Conservation (phyloP, 2,329 filamentous ascomycete genomes). For the Pseudogymnoascus sp. region DNA sequence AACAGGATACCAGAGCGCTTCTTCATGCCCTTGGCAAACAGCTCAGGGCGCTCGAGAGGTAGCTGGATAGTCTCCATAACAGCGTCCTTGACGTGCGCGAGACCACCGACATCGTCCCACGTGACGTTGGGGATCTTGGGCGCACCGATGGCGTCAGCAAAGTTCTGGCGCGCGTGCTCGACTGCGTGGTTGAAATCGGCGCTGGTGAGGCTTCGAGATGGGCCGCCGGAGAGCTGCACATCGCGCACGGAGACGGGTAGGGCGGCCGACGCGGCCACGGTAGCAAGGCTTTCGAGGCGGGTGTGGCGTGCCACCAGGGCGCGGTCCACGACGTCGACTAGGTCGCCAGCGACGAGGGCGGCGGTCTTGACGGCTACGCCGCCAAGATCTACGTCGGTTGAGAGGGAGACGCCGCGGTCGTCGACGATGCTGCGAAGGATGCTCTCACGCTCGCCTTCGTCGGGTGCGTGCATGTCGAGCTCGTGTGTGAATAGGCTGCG, state of each 20-base stretch:
- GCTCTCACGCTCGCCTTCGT: conserved; percentile 83
- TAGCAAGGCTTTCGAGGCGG: conserved; percentile 66
- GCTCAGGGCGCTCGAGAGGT: conserved; percentile 79
- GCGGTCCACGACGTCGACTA: conserved; percentile 89
- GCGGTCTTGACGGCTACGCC: conserved; percentile 90
- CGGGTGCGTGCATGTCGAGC: conserved; percentile 83
- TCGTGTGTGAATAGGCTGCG: conserved; percentile 92
- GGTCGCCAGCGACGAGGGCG: conserved; percentile 84
- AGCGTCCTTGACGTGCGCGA: conserved; percentile 93
- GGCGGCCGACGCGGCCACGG: conserved; percentile 22
- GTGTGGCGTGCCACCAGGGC: conserved; percentile 68
- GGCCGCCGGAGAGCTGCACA: conserved; percentile 79
- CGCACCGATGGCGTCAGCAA: conserved; percentile 92
- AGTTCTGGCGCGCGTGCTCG: conserved; percentile 92
- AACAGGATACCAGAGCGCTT: conserved; percentile 91
- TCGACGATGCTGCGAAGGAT: conserved; percentile 73
- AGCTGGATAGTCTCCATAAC: conserved; percentile 94
- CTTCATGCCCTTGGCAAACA: conserved; percentile 97
- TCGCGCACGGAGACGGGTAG: conserved; percentile 59
- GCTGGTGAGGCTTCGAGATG: conserved; percentile 67
- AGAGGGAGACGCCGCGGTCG: conserved; percentile 65
- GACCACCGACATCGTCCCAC: conserved; percentile 91
- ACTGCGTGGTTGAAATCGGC: conserved; percentile 87
- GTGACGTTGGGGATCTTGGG: conserved; percentile 96
- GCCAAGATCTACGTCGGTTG: conserved; percentile 73